phyloP scores from a whole-genome alignment of 805 yeast genomes.

The Ogataea methylovora region DNA sequence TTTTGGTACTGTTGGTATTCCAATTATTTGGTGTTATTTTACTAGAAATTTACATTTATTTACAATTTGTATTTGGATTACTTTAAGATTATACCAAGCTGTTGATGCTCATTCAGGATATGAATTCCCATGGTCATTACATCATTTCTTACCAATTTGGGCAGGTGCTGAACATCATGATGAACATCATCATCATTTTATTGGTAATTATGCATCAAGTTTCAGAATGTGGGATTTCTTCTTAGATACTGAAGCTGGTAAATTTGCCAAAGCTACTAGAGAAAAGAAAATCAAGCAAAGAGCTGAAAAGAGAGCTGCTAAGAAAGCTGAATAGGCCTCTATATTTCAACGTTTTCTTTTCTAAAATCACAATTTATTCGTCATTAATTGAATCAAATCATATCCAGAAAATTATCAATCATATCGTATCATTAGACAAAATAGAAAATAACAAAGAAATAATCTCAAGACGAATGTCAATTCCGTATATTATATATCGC shows the following conservation, averaged over 20 bases:
- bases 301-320: slow-evolving; percentile 48
- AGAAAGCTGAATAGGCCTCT: no score
- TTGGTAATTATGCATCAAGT: slow-evolving; percentile 90
- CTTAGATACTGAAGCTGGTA: slow-evolving; percentile 86
- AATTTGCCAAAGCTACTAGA: slow-evolving; percentile 67
- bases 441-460: no score
- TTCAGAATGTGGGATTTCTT: slow-evolving; percentile 95
- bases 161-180: slow-evolving; percentile 99
- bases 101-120: slow-evolving; percentile 97
- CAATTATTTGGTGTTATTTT: slow-evolving; percentile 73
- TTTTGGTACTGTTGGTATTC: slow-evolving; percentile 94
- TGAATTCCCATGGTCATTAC: slow-evolving; percentile 95
- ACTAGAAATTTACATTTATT: slow-evolving; percentile 76
- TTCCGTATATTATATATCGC: no score
- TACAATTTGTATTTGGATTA: slow-evolving; percentile 86
- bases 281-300: slow-evolving; percentile 53
- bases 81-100: slow-evolving; percentile 87
- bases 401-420: no score
- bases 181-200: slow-evolving; percentile 92
- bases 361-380: no score
- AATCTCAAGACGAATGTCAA: no score
- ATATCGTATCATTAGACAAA: no score
- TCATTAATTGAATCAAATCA: no score
- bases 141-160: slow-evolving; percentile 91
- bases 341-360: no score